These are phyloP conservation scores for Striga hermonthica DNA, from an alignment of 305 asterid species.

Conservation along the genomic window DNA sequence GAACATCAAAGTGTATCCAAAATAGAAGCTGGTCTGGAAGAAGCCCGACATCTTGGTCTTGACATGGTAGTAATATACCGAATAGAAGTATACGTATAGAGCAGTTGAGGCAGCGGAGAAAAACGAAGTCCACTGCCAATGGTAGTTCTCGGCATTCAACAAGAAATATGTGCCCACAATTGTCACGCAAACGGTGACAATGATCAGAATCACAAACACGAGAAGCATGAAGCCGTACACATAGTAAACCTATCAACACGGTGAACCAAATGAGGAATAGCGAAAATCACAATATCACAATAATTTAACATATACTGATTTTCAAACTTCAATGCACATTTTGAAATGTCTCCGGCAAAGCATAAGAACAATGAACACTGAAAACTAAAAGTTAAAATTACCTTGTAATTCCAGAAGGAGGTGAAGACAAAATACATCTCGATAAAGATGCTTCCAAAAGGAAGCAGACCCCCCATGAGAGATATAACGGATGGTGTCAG, in stretches of 20 bases:
- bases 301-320: neutral
- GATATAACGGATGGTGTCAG: constrained; percentile 63
- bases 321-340: neutral
- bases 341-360: no score
- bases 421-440: constrained; percentile 77
- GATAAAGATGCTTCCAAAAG: constrained; percentile 73
- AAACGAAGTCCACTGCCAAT: constrained; percentile 86
- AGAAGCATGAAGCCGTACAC: constrained; percentile 81
- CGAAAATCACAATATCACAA: no score
- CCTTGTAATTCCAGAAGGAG: constrained; percentile 85
- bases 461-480: constrained; percentile 74
- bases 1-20: constrained; percentile 70
- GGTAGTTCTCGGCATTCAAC: constrained; percentile 76
- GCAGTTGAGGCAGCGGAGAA: constrained; percentile 75
- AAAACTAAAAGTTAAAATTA: constrained; percentile 24
- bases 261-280: constrained; percentile 17
- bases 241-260: constrained; percentile 57
- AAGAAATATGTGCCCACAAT: constrained; percentile 73
- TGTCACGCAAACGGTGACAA: constrained; percentile 72
- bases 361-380: no score
- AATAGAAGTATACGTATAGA: constrained; percentile 53
- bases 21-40: constrained; percentile 71
- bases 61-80: constrained; percentile 61
- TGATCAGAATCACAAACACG: constrained; percentile 66
- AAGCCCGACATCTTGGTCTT: constrained; percentile 77